Base-by-base conservation (phyloP, 164 flowering plant genomes). In the Stephania cephalantha region DNA sequence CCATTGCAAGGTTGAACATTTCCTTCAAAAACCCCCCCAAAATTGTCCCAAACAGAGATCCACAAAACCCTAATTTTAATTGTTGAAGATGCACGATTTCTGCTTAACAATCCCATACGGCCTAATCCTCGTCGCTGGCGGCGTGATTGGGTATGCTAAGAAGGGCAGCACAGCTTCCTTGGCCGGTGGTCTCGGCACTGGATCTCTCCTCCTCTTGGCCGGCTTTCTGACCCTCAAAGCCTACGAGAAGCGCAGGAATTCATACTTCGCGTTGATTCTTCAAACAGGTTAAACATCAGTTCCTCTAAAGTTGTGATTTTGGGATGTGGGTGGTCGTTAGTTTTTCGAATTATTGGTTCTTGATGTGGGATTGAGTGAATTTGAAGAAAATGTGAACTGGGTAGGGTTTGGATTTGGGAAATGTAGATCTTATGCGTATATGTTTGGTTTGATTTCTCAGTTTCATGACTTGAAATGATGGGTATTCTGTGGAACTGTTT, bases 81-180 rank as follows among this genome's bases (percentile, higher is more conserved):
- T 76, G 52, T 20, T 66, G 71, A 86, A 87, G 79, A 94, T 94
- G 98, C 97, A 90, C 78, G 98, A 95, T 87, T 95, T 95, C 82
- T 95, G 98, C 88, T 88, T 95, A 82, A 93, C 97, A 73, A 89
- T 95, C 82, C 99, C 99, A 10, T 95, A 90, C 69, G 97, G 97
- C 25, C 20, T 93, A 73, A 15, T 90, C 17, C 83, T 93, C 65
- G 82, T 87, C 11, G 78, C 58, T 35, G 99, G 99, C 11, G 99
- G 99, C 11, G 10, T 88, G 20, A 12, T 90, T 76, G 98, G 95
- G n/a, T 95, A 81, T 70, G 78, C 80, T 20, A 87, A 76, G 85
- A 91, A 85, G 78, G 92, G 97, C 17, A 95, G 99, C 82, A 77
- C 79, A 9, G 88, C 88, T 10, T 95, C 99, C 0, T 80, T 95